These are phyloP conservation scores for Phialemonium atrogriseum DNA, from an alignment of 2,329 filamentous ascomycete genomes.

Conservation along the genomic window DNA sequence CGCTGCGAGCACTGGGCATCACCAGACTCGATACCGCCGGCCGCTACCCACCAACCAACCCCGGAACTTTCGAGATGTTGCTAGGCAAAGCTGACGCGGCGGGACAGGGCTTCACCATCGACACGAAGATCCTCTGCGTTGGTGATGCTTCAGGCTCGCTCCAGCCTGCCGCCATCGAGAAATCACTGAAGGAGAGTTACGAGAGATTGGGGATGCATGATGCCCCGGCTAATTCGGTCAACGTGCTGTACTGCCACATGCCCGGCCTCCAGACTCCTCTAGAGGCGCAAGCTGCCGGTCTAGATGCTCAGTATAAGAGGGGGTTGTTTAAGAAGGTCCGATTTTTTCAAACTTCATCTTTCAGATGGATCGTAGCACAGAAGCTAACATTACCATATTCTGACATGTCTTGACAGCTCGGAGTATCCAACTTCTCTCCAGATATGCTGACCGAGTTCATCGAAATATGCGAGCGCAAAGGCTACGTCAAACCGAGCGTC, in stretches of 20 bases:
- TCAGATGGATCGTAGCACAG: not conserved
- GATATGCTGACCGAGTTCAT: constrained; percentile 1
- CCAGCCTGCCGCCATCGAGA: not conserved
- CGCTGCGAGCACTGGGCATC: too few species aligned
- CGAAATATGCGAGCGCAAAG: constrained; percentile 8
- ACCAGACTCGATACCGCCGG: too few species aligned
- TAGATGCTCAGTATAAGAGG: not conserved
- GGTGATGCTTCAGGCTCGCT: not conserved
- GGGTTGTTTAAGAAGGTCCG: not conserved
- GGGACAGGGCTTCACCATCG: not conserved
- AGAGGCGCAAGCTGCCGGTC: not conserved
- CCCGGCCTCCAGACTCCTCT: not conserved
- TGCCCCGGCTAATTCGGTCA: too few species aligned
- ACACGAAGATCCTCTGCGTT: not conserved
- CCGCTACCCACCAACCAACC: too few species aligned
- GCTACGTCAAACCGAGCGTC: constrained; percentile 8
- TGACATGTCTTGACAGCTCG: too few species aligned
- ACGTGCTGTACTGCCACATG: not conserved
- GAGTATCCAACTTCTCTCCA: not conserved
- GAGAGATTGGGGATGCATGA: not conserved
- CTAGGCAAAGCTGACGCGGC: not conserved
- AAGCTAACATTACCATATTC: too few species aligned
- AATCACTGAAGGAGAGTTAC: not conserved
- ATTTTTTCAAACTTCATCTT: not conserved
- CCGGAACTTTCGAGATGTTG: too few species aligned